These are phyloP conservation scores for Tuber borchii DNA, from an alignment of 495 filamentous ascomycete species.

Conservation along the genomic window DNA sequence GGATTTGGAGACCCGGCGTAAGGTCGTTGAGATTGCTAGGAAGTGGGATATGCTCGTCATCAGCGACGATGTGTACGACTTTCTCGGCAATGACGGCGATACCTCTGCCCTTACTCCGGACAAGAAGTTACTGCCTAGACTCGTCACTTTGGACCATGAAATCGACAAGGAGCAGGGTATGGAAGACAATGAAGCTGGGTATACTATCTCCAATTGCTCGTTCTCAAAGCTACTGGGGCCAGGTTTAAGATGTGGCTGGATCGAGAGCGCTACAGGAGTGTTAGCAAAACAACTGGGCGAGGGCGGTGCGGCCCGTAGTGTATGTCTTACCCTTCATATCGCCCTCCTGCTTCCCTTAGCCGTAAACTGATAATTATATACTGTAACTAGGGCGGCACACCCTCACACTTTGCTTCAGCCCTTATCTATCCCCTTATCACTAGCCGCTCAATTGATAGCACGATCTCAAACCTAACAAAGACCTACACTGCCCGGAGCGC, in stretches of 20 bases:
- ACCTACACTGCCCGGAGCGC: slow-evolving; percentile 25
- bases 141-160: slow-evolving; percentile 69
- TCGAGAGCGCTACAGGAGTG: slow-evolving; percentile 48
- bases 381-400: slow-evolving; percentile 30
- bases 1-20: slow-evolving; percentile 54
- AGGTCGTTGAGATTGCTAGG: slow-evolving; percentile 62
- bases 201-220: slow-evolving; percentile 70
- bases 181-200: slow-evolving; percentile 54
- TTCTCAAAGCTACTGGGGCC: slow-evolving; percentile 83
- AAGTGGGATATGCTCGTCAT: slow-evolving; percentile 69
- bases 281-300: slow-evolving; percentile 29
- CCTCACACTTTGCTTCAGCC: slow-evolving; percentile 31
- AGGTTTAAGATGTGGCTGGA: slow-evolving; percentile 74
- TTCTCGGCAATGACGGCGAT: slow-evolving; percentile 48
- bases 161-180: slow-evolving; percentile 48
- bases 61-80: slow-evolving; percentile 88
- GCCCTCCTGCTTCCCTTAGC: not conserved
- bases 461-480: slow-evolving; percentile 12
- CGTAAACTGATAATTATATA: slow-evolving; percentile 10
- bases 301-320: slow-evolving; percentile 35
- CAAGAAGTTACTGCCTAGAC: slow-evolving; percentile 51
- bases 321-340: slow-evolving; percentile 6
- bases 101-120: slow-evolving; percentile 56
- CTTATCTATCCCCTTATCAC: slow-evolving; percentile 30
- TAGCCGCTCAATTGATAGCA: slow-evolving; percentile 21